Evolutionary conservation across 1,139 yeast genomes (phyloP).

Genomic region (Trichomonascaceae sp.): DNA sequence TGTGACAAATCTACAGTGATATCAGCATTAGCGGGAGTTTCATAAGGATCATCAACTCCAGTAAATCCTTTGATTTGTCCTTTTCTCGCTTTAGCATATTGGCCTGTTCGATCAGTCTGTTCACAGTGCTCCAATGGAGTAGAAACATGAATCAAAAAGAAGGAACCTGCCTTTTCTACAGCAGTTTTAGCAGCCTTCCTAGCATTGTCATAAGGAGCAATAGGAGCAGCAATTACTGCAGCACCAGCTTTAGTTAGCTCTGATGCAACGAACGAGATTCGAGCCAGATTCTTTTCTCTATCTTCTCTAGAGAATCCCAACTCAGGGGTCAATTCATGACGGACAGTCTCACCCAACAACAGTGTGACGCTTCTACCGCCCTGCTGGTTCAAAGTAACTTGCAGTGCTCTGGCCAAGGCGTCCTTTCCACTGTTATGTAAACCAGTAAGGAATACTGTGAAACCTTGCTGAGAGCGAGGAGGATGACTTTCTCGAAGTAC

Average conservation of each 20-base stretch:
- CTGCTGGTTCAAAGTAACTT: conserved; percentile 84
- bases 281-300: conserved; percentile 38
- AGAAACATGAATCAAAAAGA: conserved; percentile 44
- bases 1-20: conserved; percentile 46
- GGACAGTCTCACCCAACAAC: conserved; percentile 47
- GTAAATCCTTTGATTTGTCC: conserved; percentile 45
- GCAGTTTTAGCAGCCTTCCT: conserved; percentile 36
- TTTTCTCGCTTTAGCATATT: conserved; percentile 39
- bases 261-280: conserved; percentile 57
- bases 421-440: conserved; percentile 53
- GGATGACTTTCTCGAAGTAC: conserved; percentile 91
- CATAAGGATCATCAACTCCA: conserved; percentile 43
- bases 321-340: conserved; percentile 39
- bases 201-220: conserved; percentile 41
- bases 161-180: conserved; percentile 43
- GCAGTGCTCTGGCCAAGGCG: conserved; percentile 74
- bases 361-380: conserved; percentile 83
- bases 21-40: conserved; percentile 47
- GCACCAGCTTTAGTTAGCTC: conserved; percentile 88
- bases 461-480: conserved; percentile 85
- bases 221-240: conserved; percentile 72
- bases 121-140: conserved; percentile 44
- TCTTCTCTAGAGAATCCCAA: conserved; percentile 39
- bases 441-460: conserved; percentile 60
- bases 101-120: conserved; percentile 45